Evolutionary conservation across 805 yeast species (phyloP).

Genomic region (Spathaspora boniae): DNA sequence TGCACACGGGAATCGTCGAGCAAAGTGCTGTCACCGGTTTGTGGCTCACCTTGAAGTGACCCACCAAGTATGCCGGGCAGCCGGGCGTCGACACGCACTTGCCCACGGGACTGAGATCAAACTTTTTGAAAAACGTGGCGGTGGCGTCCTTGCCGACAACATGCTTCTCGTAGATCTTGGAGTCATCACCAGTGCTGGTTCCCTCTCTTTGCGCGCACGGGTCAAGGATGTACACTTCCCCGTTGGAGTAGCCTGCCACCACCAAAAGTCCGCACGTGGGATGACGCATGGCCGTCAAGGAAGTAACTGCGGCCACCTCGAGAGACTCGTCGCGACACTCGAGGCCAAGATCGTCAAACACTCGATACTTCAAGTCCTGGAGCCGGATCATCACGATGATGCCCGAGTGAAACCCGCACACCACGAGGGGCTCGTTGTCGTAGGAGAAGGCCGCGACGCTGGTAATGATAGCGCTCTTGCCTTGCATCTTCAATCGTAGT

Average conservation of each 20-base stretch:
- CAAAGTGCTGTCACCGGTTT: constrained; percentile 51
- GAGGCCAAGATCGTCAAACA: constrained; percentile 44
- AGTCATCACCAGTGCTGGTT: no score
- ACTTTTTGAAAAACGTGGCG: constrained; percentile 34
- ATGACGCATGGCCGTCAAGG: constrained; percentile 22
- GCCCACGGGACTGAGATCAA: constrained; percentile 31
- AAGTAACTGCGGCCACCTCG: constrained; percentile 16
- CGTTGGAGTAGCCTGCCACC: constrained; percentile 61
- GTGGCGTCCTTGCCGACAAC: constrained; percentile 25
- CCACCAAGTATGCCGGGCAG: constrained; percentile 28
- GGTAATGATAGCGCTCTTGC: constrained; percentile 35
- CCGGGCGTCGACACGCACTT: constrained; percentile 7
- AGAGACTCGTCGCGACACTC: constrained; percentile 4
- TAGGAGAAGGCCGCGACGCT: constrained; percentile 29
- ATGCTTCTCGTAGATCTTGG: constrained; percentile 13
- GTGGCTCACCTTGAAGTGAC: constrained; percentile 61
- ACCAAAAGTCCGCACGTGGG: constrained; percentile 44
- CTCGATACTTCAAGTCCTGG: constrained; percentile 39
- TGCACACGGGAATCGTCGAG: constrained; percentile 20
- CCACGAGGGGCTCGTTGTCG: constrained; percentile 40
- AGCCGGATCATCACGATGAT: constrained; percentile 63
- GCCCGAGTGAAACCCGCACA: constrained; percentile 66
- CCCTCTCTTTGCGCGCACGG: constrained; percentile 15
- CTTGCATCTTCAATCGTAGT: constrained; percentile 37
- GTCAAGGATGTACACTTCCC: constrained; percentile 52